Evolutionary conservation across 805 yeast genomes (phyloP).

Genomic region (Metschnikowia vanudenii): DNA sequence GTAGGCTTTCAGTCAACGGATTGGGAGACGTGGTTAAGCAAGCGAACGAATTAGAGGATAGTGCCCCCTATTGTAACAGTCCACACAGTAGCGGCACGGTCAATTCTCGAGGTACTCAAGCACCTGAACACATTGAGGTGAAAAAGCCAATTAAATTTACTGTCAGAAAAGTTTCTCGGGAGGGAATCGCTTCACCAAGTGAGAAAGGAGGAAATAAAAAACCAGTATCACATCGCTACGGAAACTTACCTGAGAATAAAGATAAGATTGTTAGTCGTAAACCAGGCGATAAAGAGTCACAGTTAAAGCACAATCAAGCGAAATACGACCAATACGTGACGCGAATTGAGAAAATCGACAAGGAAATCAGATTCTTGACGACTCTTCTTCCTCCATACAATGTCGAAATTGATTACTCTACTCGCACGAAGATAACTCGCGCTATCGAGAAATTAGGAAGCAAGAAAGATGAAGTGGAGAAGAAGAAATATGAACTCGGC

Average conservation of each 20-base stretch:
- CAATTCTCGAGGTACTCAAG: background rate
- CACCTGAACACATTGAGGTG: background rate
- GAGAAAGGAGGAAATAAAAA: background rate
- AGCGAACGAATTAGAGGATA: background rate
- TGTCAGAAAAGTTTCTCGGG: constrained; percentile 22
- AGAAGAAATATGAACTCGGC: constrained; percentile 42
- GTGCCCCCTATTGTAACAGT: background rate
- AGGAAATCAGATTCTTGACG: constrained; percentile 39
- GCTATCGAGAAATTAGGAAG: constrained; percentile 40
- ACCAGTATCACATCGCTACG: constrained; percentile 16
- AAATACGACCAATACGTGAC: constrained; percentile 35
- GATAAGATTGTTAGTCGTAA: constrained; percentile 12
- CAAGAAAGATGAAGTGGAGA: constrained; percentile 42
- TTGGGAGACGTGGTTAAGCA: background rate
- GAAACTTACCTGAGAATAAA: constrained; percentile 21
- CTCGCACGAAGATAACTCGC: constrained; percentile 38
- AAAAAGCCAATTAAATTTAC: constrained; percentile 22
- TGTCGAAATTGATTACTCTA: constrained; percentile 42
- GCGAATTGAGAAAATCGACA: constrained; percentile 37
- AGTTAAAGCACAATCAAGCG: constrained; percentile 24
- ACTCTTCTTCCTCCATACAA: constrained; percentile 44
- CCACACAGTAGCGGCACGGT: background rate
- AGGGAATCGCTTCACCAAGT: background rate
- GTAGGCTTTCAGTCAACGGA: constrained; percentile 13
- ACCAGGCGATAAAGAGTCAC: constrained; percentile 11